Percentiles rank a stretch among this genome's conserved stretches.
These are phyloP conservation scores for Juncus inflexus DNA, from an alignment of 176 grass and related monocot species.

Conservation along the genomic window DNA sequence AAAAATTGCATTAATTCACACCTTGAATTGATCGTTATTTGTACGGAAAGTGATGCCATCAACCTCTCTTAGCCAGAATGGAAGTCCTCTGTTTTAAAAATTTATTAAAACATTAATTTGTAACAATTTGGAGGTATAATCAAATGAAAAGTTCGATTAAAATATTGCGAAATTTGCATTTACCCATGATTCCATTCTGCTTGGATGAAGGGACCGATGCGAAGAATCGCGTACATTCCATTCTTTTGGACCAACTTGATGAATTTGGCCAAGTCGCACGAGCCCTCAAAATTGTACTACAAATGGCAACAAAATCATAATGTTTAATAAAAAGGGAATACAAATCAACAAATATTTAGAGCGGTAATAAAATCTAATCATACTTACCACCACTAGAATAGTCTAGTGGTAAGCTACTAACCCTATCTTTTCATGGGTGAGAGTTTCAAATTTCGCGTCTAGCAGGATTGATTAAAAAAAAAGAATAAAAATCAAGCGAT, in stretches of 20 bases:
- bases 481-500: too few relatives aligned
- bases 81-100: slow-evolving; percentile 48
- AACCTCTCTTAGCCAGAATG: slow-evolving; percentile 85
- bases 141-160: not conserved
- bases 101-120: slow-evolving; percentile 4
- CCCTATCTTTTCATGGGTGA: too few relatives aligned
- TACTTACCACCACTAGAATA: too few relatives aligned
- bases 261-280: slow-evolving; percentile 53
- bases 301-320: slow-evolving; percentile 1
- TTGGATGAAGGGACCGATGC: slow-evolving; percentile 76
- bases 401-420: too few relatives aligned
- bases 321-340: slow-evolving; percentile 3
- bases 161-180: slow-evolving; percentile 6
- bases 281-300: slow-evolving; percentile 77
- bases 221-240: slow-evolving; percentile 52
- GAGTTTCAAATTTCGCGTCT: too few relatives aligned
- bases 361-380: not conserved
- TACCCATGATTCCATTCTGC: slow-evolving; percentile 94
- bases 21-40: slow-evolving; percentile 72
- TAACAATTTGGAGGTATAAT: slow-evolving; percentile 4
- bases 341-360: not conserved
- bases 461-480: too few relatives aligned
- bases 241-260: slow-evolving; percentile 49
- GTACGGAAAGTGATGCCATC: slow-evolving; percentile 59
- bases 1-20: slow-evolving; percentile 20